Evolutionary conservation across 2,329 filamentous ascomycete genomes (phyloP).

Genomic region (Alternaria tenuissima): DNA sequence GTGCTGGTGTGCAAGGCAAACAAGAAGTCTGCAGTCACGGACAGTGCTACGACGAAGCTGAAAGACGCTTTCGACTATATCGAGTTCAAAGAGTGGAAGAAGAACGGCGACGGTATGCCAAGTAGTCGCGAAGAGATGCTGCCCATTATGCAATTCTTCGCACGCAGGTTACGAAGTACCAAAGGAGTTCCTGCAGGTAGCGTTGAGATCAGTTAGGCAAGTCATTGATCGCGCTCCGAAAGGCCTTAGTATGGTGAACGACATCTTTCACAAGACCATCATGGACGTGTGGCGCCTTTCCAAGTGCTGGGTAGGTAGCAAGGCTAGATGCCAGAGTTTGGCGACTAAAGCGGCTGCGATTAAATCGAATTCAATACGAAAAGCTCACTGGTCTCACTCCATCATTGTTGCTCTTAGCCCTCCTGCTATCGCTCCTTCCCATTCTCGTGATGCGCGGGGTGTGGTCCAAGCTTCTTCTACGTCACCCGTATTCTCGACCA

Average conservation of each 20-base stretch:
- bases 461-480: slow-evolving; percentile 24
- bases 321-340: not conserved
- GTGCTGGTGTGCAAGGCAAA: slow-evolving; percentile 68
- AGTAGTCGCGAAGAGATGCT: slow-evolving; percentile 82
- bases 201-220: slow-evolving; percentile 55
- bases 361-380: not conserved
- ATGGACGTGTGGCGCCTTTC: slow-evolving; percentile 1
- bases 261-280: not conserved
- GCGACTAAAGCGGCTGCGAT: not conserved
- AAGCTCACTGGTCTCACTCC: not conserved
- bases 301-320: slow-evolving; percentile 17
- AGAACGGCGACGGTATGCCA: slow-evolving; percentile 83
- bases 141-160: slow-evolving; percentile 87
- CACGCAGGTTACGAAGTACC: slow-evolving; percentile 67
- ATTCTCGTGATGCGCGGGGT: slow-evolving; percentile 15
- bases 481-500: slow-evolving; percentile 19
- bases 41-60: slow-evolving; percentile 69
- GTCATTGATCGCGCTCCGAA: not conserved
- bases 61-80: slow-evolving; percentile 68
- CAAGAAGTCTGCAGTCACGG: slow-evolving; percentile 63
- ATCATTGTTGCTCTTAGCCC: not conserved
- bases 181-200: slow-evolving; percentile 63
- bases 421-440: slow-evolving; percentile 1
- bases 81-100: slow-evolving; percentile 55
- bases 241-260: not conserved